Base-by-base conservation (phyloP, 768 basidiomycete species). In the Chlorophyllum brunneum region DNA sequence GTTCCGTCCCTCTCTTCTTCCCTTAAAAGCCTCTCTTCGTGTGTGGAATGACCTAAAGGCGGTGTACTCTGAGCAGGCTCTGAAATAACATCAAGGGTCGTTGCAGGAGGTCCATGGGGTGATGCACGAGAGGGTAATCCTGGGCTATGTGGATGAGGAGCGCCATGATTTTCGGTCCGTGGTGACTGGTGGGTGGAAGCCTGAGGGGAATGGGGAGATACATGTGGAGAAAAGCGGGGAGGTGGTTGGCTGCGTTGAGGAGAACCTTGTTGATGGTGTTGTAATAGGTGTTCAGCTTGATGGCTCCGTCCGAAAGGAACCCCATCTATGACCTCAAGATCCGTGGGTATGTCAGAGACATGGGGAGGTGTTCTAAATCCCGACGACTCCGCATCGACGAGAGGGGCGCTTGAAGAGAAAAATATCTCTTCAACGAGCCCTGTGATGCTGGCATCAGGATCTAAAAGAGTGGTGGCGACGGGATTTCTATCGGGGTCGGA, bases 401-500 rank as follows among this genome's bases (percentile, higher is more conserved):
- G 29, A 4, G 61, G 58, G n/a, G 65, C 64, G 43, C 64, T 70
- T 11, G 68, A 70, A 40, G 70, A 68, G 46, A 78, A 75, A 53
- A 88, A 74, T 74, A 88, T 83, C 49, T 85, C 78, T 39, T 88
- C 81, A 16, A 88, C 85, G 24, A 86, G 73, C n/a, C 84, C 82
- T 8, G 81, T 82, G 57, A 88, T 81, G 61, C 83, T 86, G 50
- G 78, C 70, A 54, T 83, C 80, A 23, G 71, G 71, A 58, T 78
- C 74, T 37, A 74, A 59, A 6, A 62, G 60, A 37, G 74, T 63
- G 43, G 66, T 65, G 51, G 67, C 65, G 46, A 69, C 66, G n/a
- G 59, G 66, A 53, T 74, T 65, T 54, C 64, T 59, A 29, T 66
- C 71, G n/a, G 60, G 55, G 44, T 79, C 75, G n/a, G 68, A 71